Conservation (phyloP, 495 filamentous ascomycete species). For the Daldinia concentrica region DNA sequence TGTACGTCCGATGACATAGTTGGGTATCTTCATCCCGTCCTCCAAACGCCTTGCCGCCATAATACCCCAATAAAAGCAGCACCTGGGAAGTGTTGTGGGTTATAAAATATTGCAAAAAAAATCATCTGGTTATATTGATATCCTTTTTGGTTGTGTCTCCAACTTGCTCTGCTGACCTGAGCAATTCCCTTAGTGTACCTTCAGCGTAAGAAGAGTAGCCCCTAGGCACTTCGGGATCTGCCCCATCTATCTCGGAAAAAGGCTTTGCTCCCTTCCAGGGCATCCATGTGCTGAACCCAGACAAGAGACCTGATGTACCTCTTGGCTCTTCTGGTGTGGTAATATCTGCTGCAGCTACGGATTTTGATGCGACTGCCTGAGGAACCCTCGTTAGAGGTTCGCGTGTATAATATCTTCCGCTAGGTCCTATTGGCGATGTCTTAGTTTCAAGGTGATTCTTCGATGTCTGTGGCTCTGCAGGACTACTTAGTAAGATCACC, state of each 20-base stretch:
- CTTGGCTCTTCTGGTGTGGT: slow-evolving; percentile 15
- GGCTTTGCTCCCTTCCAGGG: slow-evolving; percentile 15
- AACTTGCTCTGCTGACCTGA: slow-evolving; percentile 9
- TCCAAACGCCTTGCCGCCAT: neutral
- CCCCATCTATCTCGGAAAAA: neutral
- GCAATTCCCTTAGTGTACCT: slow-evolving; percentile 15
- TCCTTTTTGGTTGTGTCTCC: neutral
- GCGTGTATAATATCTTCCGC: slow-evolving; percentile 4
- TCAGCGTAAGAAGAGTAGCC: slow-evolving; percentile 25
- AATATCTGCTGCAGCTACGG: slow-evolving; percentile 6
- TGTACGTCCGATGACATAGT: neutral
- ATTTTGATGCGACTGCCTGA: slow-evolving; percentile 7
- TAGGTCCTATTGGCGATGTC: slow-evolving; percentile 13
- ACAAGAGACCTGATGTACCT: slow-evolving; percentile 2
- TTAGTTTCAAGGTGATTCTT: slow-evolving; percentile 31
- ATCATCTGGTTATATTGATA: neutral
- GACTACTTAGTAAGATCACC: slow-evolving; percentile 5
- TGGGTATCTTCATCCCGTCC: neutral
- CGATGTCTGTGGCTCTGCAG: slow-evolving; percentile 22
- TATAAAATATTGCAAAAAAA: neutral
- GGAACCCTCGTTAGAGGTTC: slow-evolving; percentile 23
- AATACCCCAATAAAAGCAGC: neutral
- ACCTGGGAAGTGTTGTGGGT: neutral
- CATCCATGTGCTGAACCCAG: slow-evolving; percentile 18
- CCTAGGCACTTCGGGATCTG: neutral